Conservation (phyloP, 306 rosid genomes). For the Dalbergia cultrata region DNA sequence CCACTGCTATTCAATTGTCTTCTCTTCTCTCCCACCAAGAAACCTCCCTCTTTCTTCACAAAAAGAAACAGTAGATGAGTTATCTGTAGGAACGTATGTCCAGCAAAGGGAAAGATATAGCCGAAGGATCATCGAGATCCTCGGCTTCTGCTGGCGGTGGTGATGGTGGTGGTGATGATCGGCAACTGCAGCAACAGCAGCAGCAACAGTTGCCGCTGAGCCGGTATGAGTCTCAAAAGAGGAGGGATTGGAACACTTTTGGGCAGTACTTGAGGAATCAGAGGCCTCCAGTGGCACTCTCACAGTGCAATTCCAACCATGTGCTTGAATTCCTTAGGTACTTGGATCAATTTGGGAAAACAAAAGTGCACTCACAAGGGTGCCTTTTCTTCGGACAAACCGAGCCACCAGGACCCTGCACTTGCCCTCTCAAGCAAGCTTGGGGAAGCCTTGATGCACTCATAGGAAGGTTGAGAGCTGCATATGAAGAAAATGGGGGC, state of each 20-base stretch:
- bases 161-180: neutral
- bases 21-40: conserved; percentile 44
- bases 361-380: conserved; percentile 72
- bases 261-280: conserved; percentile 92
- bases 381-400: conserved; percentile 85
- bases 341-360: conserved; percentile 86
- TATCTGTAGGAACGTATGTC: conserved; percentile 48
- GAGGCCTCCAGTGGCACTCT: conserved; percentile 76
- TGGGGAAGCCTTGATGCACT: conserved; percentile 94
- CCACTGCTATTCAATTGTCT: conserved; percentile 51
- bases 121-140: conserved; percentile 58
- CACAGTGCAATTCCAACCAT: conserved; percentile 79
- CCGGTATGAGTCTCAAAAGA: conserved; percentile 85
- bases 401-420: conserved; percentile 84
- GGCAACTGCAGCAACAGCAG: conserved; percentile 33
- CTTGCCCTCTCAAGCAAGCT: conserved; percentile 88
- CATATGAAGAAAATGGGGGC: conserved; percentile 96
- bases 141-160: neutral
- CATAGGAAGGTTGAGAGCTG: conserved; percentile 89
- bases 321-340: conserved; percentile 85
- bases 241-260: conserved; percentile 92
- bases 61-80: conserved; percentile 54
- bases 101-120: conserved; percentile 60
- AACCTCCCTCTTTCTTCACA: conserved; percentile 41
- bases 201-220: conserved; percentile 58